Conservation (phyloP, 1,284 basidiomycete species). For the Irpex rosettiformis region DNA sequence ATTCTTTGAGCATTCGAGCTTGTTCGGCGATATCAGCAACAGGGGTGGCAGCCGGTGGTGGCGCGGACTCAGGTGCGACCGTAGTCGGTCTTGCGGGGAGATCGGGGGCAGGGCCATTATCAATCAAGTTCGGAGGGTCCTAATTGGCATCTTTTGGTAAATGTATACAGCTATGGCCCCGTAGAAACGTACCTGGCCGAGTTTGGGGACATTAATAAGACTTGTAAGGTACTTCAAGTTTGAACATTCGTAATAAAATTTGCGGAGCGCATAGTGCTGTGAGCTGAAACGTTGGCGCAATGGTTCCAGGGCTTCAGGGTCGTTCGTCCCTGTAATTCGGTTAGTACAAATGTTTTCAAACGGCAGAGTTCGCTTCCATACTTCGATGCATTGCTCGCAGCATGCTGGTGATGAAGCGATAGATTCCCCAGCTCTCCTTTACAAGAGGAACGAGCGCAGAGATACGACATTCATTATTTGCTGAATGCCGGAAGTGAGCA, state of each 20-base stretch:
- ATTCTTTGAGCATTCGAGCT: slow-evolving; percentile 92
- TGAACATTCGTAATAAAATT: slow-evolving; percentile 97
- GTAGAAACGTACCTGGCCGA: slow-evolving; percentile 67
- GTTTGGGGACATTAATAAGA: slow-evolving; percentile 93
- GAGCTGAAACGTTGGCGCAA: slow-evolving; percentile 81
- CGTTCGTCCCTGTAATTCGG: slow-evolving; percentile 69
- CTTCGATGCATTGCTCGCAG: slow-evolving; percentile 91
- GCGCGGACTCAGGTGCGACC: slow-evolving; percentile 44
- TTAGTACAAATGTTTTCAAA: too few species aligned
- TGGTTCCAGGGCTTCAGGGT: slow-evolving; percentile 82
- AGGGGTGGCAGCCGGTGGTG: slow-evolving; percentile 66
- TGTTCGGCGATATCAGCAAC: slow-evolving; percentile 87
- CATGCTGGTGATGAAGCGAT: slow-evolving; percentile 97
- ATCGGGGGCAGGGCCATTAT: slow-evolving; percentile 81
- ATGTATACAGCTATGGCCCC: slow-evolving; percentile 1
- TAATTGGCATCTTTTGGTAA: slow-evolving; percentile 28
- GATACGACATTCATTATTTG: slow-evolving; percentile 95
- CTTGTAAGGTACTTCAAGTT: slow-evolving; percentile 96
- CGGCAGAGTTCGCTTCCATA: slow-evolving; percentile 34
- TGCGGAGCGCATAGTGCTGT: slow-evolving; percentile 88
- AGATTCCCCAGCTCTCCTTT: slow-evolving; percentile 97
- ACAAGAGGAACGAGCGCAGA: slow-evolving; percentile 91
- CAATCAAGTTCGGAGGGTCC: slow-evolving; percentile 93
- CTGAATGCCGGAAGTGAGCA: slow-evolving; percentile 84
- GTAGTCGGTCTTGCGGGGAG: slow-evolving; percentile 84